Conservation (phyloP, 75 land plant species). For the Azolla pinnata region DNA sequence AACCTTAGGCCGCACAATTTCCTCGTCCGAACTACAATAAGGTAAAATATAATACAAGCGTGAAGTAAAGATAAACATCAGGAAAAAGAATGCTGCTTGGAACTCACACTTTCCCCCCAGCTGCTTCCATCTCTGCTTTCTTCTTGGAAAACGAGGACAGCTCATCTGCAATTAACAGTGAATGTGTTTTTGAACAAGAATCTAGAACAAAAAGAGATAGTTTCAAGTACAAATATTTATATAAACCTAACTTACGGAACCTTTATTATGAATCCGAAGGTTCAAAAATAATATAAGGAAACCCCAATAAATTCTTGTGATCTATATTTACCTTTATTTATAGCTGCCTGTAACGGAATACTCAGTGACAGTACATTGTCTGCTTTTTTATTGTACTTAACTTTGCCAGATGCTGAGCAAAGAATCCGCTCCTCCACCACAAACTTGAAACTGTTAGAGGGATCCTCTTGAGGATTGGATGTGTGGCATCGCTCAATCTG, state of each 20-base stretch:
- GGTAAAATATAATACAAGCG: not conserved
- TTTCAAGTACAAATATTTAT: too few species aligned
- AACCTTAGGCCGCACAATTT: constrained; percentile 91
- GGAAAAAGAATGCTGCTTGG: not conserved
- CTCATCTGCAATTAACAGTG: constrained; percentile 46
- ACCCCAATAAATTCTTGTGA: too few species aligned
- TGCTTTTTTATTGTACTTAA: constrained; percentile 75
- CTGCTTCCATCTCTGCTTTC: constrained; percentile 44
- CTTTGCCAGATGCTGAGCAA: constrained; percentile 81
- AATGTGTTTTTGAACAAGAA: too few species aligned
- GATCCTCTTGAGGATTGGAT: constrained; percentile 52
- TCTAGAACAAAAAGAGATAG: too few species aligned
- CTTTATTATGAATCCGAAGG: too few species aligned
- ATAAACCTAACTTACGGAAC: too few species aligned
- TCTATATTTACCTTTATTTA: constrained; percentile 88
- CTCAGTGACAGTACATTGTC: constrained; percentile 68
- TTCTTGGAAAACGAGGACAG: constrained; percentile 50
- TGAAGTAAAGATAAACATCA: not conserved
- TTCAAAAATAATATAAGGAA: too few species aligned
- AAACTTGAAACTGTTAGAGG: constrained; percentile 84
- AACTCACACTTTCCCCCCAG: constrained; percentile 76
- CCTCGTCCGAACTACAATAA: constrained; percentile 28
- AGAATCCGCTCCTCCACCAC: constrained; percentile 72
- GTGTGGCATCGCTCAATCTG: constrained; percentile 74
- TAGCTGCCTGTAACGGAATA: constrained; percentile 62